A percentile compares a stretch with the other conserved stretches of the same genome.
Evolutionary conservation across 306 rosid species (phyloP).

Genomic region (Heteromeles arbutifolia): DNA sequence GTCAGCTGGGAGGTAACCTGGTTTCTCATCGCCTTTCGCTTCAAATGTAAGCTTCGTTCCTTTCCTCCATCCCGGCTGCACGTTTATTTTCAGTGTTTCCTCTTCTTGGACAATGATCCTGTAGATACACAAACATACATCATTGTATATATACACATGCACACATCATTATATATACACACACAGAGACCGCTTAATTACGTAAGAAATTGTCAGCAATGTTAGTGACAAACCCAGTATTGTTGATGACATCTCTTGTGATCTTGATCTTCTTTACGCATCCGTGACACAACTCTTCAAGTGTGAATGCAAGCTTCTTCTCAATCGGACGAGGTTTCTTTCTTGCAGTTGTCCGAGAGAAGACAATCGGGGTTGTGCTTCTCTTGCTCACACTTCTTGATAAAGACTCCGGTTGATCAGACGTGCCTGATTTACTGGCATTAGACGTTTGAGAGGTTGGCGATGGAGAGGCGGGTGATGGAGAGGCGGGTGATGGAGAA

Average conservation of each 20-base stretch:
- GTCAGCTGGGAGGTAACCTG: conserved; percentile 84
- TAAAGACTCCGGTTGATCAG: conserved; percentile 22
- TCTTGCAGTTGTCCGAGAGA: conserved; percentile 58
- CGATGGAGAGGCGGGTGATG: not conserved
- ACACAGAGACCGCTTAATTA: not conserved
- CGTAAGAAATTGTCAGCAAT: not conserved
- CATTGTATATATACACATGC: not conserved
- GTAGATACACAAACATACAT: not conserved
- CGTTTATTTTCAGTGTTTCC: conserved; percentile 53
- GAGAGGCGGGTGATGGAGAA: not conserved
- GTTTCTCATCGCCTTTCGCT: conserved; percentile 89
- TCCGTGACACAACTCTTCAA: conserved; percentile 73
- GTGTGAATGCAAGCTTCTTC: conserved; percentile 56
- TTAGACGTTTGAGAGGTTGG: not conserved
- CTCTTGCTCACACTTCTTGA: conserved; percentile 37
- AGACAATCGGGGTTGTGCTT: conserved; percentile 63
- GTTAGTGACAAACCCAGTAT: conserved; percentile 54
- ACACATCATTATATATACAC: not conserved
- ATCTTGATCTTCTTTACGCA: conserved; percentile 59
- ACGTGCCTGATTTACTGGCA: not conserved
- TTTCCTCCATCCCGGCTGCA: conserved; percentile 85
- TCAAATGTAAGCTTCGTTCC: conserved; percentile 82
- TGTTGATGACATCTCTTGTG: conserved; percentile 54
- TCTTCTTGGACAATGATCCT: conserved; percentile 66
- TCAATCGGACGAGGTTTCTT: conserved; percentile 49